Conservation (phyloP, 2,329 filamentous ascomycete species). For the Exutisphaerella laricina region DNA sequence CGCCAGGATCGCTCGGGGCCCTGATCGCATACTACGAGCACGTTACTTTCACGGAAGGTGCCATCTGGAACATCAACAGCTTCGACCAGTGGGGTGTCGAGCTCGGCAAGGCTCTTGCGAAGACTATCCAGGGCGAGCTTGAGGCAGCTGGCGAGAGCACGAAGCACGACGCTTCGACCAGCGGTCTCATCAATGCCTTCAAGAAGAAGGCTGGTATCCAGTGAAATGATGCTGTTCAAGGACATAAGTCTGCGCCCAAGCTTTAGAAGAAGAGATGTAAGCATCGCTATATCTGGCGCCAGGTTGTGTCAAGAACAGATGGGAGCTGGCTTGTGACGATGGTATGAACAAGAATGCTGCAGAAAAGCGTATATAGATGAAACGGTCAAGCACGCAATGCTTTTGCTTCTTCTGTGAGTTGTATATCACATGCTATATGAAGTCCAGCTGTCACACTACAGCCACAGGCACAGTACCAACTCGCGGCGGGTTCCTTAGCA, state of each 20-base stretch:
- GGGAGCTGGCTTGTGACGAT: background rate
- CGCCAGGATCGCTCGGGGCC: slow-evolving; percentile 85
- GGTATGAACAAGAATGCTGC: background rate
- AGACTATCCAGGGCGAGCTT: slow-evolving; percentile 63
- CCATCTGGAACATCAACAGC: slow-evolving; percentile 98
- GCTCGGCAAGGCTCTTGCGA: slow-evolving; percentile 91
- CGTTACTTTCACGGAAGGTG: slow-evolving; percentile 94
- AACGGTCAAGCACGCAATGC: background rate
- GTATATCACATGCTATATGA: too few relatives aligned
- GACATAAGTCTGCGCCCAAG: too few relatives aligned
- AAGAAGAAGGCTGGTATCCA: slow-evolving; percentile 60
- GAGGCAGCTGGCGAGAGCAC: slow-evolving; percentile 66
- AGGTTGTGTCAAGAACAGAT: background rate
- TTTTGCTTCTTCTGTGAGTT: too few relatives aligned
- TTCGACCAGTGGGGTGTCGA: slow-evolving; percentile 99
- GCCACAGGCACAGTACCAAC: too few relatives aligned
- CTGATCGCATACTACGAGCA: slow-evolving; percentile 99
- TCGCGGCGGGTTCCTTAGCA: too few relatives aligned
- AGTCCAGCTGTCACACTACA: too few relatives aligned
- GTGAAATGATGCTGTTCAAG: slow-evolving; percentile 18
- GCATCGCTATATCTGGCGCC: background rate
- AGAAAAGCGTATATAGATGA: slow-evolving; percentile 3
- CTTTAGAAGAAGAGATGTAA: slow-evolving; percentile 1
- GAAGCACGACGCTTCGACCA: slow-evolving; percentile 81
- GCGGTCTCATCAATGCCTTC: slow-evolving; percentile 83